A percentile compares a stretch with the other conserved stretches of the same genome.
Evolutionary conservation across 768 basidiomycete species (phyloP).

Genomic region (Zangia roseola): DNA sequence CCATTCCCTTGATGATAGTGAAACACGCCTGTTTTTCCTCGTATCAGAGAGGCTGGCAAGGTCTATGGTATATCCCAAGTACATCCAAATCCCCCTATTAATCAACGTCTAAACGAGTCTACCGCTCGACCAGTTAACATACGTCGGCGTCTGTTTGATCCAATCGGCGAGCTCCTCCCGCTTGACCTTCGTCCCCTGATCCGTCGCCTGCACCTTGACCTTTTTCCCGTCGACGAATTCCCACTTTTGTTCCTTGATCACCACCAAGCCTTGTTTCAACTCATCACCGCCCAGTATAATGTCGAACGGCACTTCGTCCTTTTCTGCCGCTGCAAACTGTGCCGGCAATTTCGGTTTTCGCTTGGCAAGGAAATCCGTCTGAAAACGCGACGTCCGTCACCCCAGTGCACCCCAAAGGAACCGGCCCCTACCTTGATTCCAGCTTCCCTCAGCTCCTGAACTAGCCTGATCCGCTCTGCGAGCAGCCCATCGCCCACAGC

Average conservation of each 20-base stretch:
- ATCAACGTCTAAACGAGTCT: conserved; percentile 22
- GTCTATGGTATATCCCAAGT: conserved; percentile 8
- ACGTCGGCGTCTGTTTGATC: conserved; percentile 46
- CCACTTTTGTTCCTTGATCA: conserved; percentile 91
- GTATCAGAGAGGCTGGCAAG: no score
- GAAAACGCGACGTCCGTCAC: conserved; percentile 2
- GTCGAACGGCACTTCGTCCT: conserved; percentile 89
- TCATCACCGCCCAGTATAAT: conserved; percentile 90
- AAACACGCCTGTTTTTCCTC: no score
- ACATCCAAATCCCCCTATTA: not conserved
- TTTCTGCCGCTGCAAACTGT: conserved; percentile 90
- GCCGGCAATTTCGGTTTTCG: conserved; percentile 83
- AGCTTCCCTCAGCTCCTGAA: conserved; percentile 74
- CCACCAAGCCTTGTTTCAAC: conserved; percentile 77
- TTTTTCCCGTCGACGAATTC: conserved; percentile 72
- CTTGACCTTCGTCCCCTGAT: conserved; percentile 65
- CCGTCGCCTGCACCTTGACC: conserved; percentile 53
- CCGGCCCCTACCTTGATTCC: conserved; percentile 71
- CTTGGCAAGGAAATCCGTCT: conserved; percentile 94
- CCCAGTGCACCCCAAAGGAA: not conserved
- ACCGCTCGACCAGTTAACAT: conserved; percentile 32
- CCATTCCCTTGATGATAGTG: no score
- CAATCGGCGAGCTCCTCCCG: conserved; percentile 61
- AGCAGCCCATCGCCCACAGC: conserved; percentile 87
- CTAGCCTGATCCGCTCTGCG: conserved; percentile 79